Evolutionary conservation across 441 rosid genomes (phyloP).

Genomic region (Populus tomentosa): DNA sequence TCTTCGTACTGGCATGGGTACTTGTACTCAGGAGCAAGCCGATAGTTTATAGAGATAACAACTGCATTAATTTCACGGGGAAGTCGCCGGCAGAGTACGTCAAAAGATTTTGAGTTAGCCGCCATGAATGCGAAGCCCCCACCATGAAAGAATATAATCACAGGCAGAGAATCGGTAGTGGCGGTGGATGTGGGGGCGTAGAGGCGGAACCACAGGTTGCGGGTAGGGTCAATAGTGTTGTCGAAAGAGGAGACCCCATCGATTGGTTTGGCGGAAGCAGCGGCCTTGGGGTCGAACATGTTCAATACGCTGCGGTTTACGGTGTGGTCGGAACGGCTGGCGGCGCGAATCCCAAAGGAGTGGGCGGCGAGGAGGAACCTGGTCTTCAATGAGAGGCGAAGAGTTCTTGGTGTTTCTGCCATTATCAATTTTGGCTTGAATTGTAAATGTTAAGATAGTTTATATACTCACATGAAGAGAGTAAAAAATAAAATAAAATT

Average conservation of each 20-base stretch:
- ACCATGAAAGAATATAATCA: slow-evolving; percentile 62
- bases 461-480: too few species aligned
- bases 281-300: slow-evolving; percentile 35
- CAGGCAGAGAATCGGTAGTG: slow-evolving; percentile 33
- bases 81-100: slow-evolving; percentile 50
- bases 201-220: slow-evolving; percentile 66
- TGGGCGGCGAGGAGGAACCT: slow-evolving; percentile 29
- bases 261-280: slow-evolving; percentile 38
- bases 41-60: slow-evolving; percentile 64
- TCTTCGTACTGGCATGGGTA: slow-evolving; percentile 66
- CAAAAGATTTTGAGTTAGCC: slow-evolving; percentile 39
- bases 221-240: slow-evolving; percentile 41
- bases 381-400: slow-evolving; percentile 39
- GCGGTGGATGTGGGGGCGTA: slow-evolving; percentile 36
- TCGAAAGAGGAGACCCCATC: slow-evolving; percentile 47
- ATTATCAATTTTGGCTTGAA: not conserved
- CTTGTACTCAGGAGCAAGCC: slow-evolving; percentile 58
- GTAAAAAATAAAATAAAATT: too few species aligned
- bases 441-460: not conserved
- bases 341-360: slow-evolving; percentile 26
- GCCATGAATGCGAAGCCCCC: slow-evolving; percentile 65
- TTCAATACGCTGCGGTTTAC: slow-evolving; percentile 47
- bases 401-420: not conserved
- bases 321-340: slow-evolving; percentile 41
- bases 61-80: slow-evolving; percentile 39